Evolutionary conservation across 164 flowering plant genomes (phyloP).

Genomic region (Chimonanthus praecox): DNA sequence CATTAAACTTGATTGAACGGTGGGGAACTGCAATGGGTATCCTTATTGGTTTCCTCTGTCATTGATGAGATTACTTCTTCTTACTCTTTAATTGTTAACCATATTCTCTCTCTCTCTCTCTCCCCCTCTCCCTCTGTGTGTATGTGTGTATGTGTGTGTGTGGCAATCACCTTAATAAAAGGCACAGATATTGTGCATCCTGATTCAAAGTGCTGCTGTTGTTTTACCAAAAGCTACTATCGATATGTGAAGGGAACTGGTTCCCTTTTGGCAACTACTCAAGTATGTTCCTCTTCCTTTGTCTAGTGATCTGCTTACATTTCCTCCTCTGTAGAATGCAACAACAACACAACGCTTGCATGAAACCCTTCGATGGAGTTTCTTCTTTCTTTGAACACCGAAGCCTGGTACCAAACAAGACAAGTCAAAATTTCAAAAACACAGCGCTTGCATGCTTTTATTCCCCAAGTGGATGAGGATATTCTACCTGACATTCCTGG

Average conservation of each 20-base stretch:
- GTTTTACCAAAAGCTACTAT: constrained; percentile 95
- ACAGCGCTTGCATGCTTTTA: too few species aligned
- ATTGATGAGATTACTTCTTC: not conserved
- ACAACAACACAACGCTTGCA: too few species aligned
- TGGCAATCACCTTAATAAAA: constrained; percentile 31
- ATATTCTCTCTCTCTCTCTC: not conserved
- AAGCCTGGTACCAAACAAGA: too few species aligned
- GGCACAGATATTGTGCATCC: constrained; percentile 83
- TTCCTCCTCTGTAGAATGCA: not conserved
- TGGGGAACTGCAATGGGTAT: constrained; percentile 99
- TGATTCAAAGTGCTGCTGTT: constrained; percentile 88
- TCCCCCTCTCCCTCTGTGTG: not conserved
- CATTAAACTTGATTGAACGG: constrained; percentile 72
- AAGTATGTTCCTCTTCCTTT: constrained; percentile 36
- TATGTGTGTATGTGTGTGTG: not conserved
- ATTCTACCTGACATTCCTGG: too few species aligned
- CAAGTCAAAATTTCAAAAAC: too few species aligned
- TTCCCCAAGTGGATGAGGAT: too few species aligned
- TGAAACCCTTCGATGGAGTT: too few species aligned
- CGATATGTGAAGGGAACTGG: constrained; percentile 98
- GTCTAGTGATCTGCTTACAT: not conserved
- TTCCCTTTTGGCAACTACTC: constrained; percentile 73
- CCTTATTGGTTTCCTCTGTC: constrained; percentile 25
- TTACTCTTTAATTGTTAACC: not conserved
- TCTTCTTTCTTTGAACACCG: too few species aligned